Base-by-base conservation (phyloP, 306 rosid species). In the Trifolium dubium region DNA sequence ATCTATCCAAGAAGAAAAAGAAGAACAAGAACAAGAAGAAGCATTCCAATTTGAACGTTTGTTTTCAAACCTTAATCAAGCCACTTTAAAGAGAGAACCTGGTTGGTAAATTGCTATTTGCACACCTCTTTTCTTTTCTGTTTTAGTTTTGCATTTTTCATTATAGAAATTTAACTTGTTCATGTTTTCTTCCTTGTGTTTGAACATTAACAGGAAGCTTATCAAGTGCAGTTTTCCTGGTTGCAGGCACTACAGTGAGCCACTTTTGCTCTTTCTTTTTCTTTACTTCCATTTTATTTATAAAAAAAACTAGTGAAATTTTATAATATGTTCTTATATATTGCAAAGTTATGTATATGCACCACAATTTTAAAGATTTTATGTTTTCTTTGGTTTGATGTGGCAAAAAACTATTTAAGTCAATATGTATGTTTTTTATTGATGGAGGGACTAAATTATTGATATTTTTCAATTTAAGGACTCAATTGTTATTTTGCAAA, bases 61-160 rank as follows among this genome's bases (percentile, higher is more conserved):
- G 51, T 92, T 88, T 77, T 92, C 97, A 61, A 92, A 86, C 68
- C 88, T 92, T 73, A 85, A 88, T 78, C 89, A 83, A 85, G 85
- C 80, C 50, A 86, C 97, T 14, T 72, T 88, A 74, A 81, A 86
- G 75, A 87, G 97, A 79, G 96, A 92, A 56, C 86, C 97, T n/a
- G 95, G 97, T 89, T 72, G 10, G 75, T 74, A 12, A 35, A 49
- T 60, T 72, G 8, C 49, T 28, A 43, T 67, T 67, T 67, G 19
- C 28, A 67, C 10, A 4, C 14, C 56, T 10, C 11, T 29, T 64
- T 47, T 64, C 32, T 47, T 44, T 73, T 40, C 5, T 79, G 6
- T 9, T 54, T 66, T 41, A 44, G n/a, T n/a, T 5, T 30, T 2
- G 30, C 50, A 50, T 19, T 14, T 46, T 13, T 10, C 68, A 29